A percentile compares a stretch with the other conserved stretches of the same genome.
Conservation (phyloP, 169 alveolate species). For the Cryptosporidium muris region DNA sequence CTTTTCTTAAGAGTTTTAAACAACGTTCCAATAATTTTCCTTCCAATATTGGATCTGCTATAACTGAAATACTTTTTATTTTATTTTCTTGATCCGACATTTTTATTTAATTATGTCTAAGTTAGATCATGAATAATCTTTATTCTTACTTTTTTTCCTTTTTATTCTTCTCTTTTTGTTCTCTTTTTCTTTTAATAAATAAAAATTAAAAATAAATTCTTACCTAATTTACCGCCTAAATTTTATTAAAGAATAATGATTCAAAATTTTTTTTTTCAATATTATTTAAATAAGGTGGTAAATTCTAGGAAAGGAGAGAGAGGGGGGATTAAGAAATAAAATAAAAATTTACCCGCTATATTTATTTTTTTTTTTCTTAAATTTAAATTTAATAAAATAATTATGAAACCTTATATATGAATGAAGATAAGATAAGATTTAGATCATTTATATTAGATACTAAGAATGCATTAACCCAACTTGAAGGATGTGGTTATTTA, state of each 20-base stretch:
- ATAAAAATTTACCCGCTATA: background rate
- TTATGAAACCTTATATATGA: background rate
- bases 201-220: background rate
- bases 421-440: background rate
- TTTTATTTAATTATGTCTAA: background rate
- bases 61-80: conserved; percentile 84
- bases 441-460: conserved; percentile 15
- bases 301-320: background rate
- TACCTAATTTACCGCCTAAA: background rate
- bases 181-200: background rate
- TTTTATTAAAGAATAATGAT: no score
- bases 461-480: conserved; percentile 14
- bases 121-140: conserved; percentile 13
- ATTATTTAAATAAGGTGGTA: background rate
- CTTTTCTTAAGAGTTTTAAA: conserved; percentile 84
- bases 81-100: conserved; percentile 23
- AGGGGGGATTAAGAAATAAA: background rate
- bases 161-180: conserved; percentile 3
- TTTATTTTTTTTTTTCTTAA: background rate
- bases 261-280: no score
- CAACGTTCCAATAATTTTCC: conserved; percentile 88
- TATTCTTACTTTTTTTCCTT: conserved; percentile 1
- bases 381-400: background rate
- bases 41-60: conserved; percentile 91
- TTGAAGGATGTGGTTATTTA: conserved; percentile 14